Base-by-base conservation (phyloP, 2,329 filamentous ascomycete genomes). In the Hansfordia pulvinata region DNA sequence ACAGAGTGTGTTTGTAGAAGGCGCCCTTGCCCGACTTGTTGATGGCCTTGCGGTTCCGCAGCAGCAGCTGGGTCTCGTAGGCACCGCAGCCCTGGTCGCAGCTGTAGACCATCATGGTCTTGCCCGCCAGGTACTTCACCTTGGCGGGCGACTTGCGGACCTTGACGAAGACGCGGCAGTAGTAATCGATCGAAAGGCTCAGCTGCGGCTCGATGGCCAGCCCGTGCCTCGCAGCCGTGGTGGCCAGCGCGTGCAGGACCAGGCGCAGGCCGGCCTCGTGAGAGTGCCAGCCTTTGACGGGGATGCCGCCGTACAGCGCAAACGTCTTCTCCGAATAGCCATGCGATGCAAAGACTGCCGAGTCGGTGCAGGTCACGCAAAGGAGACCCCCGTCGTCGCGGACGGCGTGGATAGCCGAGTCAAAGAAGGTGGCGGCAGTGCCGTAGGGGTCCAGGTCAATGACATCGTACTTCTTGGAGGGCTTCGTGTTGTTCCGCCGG, bases 361-460 rank as follows among this genome's bases (percentile, higher is more conserved):
- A 86, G 50, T 98, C 90, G 0, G 90, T 98, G 53, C 90, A 98
- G 2, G 90, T 98, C 5, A 98, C 80, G 48, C 86, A 94, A 4
- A 98, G 65, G 20, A 98, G 62, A 4, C 90, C 90, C 2, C 88
- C 88, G 40, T 94, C 83, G 36, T 79, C 69, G 25, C 67, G 74
- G 6, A 94, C 69, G 2, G 82, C 74, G 53, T 94, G 86, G 7
- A 98, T 62, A 2, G 90, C 85, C 2, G 83, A 76, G 47, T 98
- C 90, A 28, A 98, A 67, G 51, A 98, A 98, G 2, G 83, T 81
- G 8, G 82, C 83, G 1, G 88, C 90, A 0, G 84, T 92, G 21
- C 90, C 90, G 43, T 98, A 98, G 0, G 90, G 90, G 48, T 98
- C 90, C 17, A 98, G 67, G 48, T 98, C 90, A 36, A 98, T 90